phyloP scores from a whole-genome alignment of 2,329 filamentous ascomycete genomes.

The Blumeria graminis region DNA sequence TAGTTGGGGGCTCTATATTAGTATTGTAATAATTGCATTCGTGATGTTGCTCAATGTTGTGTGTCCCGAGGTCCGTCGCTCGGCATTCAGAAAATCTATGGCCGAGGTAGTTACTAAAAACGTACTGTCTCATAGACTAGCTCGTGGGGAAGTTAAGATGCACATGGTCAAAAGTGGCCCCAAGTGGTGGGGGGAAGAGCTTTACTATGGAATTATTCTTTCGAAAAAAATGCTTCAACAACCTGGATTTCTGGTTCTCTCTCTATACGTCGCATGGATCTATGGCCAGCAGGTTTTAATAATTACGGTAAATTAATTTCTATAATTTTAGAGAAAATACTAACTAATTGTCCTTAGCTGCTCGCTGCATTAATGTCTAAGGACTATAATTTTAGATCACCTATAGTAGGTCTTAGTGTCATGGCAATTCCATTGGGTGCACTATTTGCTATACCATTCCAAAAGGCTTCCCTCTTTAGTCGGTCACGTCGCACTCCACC shows the following conservation, averaged over 20 bases:
- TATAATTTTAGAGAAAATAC: slow-evolving; percentile 1
- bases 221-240: slow-evolving; percentile 48
- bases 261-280: slow-evolving; percentile 54
- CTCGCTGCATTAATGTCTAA: slow-evolving; percentile 48
- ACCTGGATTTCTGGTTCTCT: slow-evolving; percentile 46
- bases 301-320: slow-evolving; percentile 29
- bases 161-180: slow-evolving; percentile 49
- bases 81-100: slow-evolving; percentile 42
- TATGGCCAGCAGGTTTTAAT: slow-evolving; percentile 53
- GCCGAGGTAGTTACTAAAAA: slow-evolving; percentile 33
- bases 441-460: slow-evolving; percentile 44
- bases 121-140: slow-evolving; percentile 31
- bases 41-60: slow-evolving; percentile 46
- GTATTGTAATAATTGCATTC: slow-evolving; percentile 38
- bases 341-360: slow-evolving; percentile 18
- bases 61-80: slow-evolving; percentile 46
- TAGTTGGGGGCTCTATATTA: slow-evolving; percentile 54
- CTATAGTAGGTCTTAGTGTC: slow-evolving; percentile 41
- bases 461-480: slow-evolving; percentile 46
- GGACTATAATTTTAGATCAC: slow-evolving; percentile 38
- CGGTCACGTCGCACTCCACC: slow-evolving; percentile 33
- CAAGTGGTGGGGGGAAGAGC: slow-evolving; percentile 54
- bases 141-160: slow-evolving; percentile 52
- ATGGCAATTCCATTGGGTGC: slow-evolving; percentile 43
- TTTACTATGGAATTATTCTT: slow-evolving; percentile 43